Percentiles rank a stretch among this genome's conserved stretches.
Conservation (phyloP, 2,329 filamentous ascomycete species). For the Dryadomyces quercus-mongolicae region DNA sequence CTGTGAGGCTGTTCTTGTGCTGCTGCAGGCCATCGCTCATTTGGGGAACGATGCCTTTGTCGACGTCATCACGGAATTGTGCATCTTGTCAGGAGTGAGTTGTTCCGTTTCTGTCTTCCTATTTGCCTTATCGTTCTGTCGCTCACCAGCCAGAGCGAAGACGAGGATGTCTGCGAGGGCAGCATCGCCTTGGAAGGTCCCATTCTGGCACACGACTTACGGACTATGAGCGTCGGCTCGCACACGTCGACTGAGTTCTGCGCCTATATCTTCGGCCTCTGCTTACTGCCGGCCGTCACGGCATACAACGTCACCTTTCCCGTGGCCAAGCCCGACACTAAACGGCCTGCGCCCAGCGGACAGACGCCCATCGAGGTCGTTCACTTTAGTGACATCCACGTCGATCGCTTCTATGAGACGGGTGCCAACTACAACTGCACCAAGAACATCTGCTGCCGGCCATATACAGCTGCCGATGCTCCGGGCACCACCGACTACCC, state of each 20-base stretch:
- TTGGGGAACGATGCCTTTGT: constrained; percentile 22
- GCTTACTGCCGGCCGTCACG: constrained; percentile 32
- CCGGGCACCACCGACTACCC: constrained; percentile 35
- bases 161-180: constrained; percentile 43
- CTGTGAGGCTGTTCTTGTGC: constrained; percentile 16
- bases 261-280: constrained; percentile 39
- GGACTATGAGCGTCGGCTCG: constrained; percentile 33
- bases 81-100: constrained; percentile 4
- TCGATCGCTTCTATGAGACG: constrained; percentile 39
- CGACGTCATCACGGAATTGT: constrained; percentile 3
- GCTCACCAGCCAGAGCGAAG: constrained; percentile 23
- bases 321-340: constrained; percentile 23
- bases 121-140: background rate
- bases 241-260: constrained; percentile 39
- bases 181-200: constrained; percentile 38
- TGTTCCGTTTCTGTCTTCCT: constrained; percentile 12
- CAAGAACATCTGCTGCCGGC: constrained; percentile 47
- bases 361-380: constrained; percentile 37
- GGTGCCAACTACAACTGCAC: constrained; percentile 42
- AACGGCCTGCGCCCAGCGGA: constrained; percentile 28
- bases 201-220: constrained; percentile 35
- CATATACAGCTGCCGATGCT: constrained; percentile 31
- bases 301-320: constrained; percentile 31
- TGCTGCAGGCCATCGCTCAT: constrained; percentile 22
- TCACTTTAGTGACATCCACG: constrained; percentile 47